Evolutionary conservation across 495 filamentous ascomycete genomes (phyloP).

Genomic region (Neurospora sp.): DNA sequence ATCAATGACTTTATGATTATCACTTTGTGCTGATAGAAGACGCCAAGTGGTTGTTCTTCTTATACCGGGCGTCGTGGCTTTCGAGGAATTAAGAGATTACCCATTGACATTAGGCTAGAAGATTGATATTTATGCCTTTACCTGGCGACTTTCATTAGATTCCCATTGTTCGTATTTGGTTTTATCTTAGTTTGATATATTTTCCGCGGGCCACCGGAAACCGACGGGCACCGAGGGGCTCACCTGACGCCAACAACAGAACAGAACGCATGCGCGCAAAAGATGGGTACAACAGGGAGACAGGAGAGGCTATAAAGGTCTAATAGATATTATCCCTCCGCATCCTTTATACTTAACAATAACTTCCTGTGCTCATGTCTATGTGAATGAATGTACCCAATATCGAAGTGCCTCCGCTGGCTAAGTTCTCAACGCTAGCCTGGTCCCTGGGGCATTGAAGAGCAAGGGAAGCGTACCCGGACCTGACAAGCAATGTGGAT

Average conservation of each 20-base stretch:
- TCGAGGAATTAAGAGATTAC: not conserved
- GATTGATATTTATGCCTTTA: not conserved
- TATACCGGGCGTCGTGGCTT: not conserved
- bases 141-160: not conserved
- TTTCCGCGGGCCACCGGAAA: not conserved
- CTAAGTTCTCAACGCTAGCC: not conserved
- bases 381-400: too few species aligned
- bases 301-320: not conserved
- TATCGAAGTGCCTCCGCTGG: not conserved
- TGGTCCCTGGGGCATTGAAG: not conserved
- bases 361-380: not conserved
- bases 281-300: not conserved
- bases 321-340: not conserved
- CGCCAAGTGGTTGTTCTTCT: not conserved
- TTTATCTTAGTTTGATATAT: not conserved
- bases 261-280: not conserved
- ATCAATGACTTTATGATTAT: not conserved
- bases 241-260: not conserved
- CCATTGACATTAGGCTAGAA: not conserved
- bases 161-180: not conserved
- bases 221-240: not conserved
- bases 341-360: not conserved
- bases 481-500: not conserved
- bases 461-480: not conserved
- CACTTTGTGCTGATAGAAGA: not conserved